phyloP scores from a whole-genome alignment of 441 rosid genomes.

The Sinapis alba region DNA sequence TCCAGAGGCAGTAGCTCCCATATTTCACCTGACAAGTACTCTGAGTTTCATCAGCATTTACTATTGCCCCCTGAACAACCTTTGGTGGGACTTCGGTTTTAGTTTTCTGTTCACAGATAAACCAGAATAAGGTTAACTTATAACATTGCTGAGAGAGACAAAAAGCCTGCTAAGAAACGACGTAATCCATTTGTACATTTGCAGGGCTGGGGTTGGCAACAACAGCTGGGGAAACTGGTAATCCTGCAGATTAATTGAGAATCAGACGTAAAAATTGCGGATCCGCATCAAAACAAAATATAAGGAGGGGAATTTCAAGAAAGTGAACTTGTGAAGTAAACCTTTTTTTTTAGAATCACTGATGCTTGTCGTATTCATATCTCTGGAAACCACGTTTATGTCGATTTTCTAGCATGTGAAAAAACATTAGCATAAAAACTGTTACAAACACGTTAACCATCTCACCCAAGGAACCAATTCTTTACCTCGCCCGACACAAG shows the following conservation, averaged over 20 bases:
- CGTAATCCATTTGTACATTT: conserved; percentile 51
- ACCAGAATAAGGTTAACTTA: conserved; percentile 32
- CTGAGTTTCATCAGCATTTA: conserved; percentile 48
- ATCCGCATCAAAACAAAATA: conserved; percentile 17
- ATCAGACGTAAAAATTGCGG: background rate
- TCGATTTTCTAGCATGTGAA: conserved; percentile 50
- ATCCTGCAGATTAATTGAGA: conserved; percentile 30
- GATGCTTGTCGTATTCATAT: conserved; percentile 45
- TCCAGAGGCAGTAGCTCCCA: conserved; percentile 97
- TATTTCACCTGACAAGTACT: conserved; percentile 71
- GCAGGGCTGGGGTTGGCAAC: conserved; percentile 42
- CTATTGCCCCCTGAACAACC: conserved; percentile 31
- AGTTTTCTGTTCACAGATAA: conserved; percentile 49
- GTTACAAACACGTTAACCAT: background rate
- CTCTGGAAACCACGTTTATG: conserved; percentile 37
- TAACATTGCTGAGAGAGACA: conserved; percentile 26
- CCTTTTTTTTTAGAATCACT: conserved; percentile 47
- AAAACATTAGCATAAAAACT: conserved; percentile 17
- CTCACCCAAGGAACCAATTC: background rate
- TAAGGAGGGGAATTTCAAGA: conserved; percentile 13
- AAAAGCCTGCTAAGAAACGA: conserved; percentile 15
- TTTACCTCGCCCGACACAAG: background rate
- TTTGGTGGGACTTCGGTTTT: conserved; percentile 31
- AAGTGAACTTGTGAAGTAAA: conserved; percentile 41
- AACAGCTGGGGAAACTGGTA: conserved; percentile 41